These are phyloP conservation scores for Sphaerulina musiva DNA, from an alignment of 2,329 filamentous ascomycete genomes.

Conservation along the genomic window DNA sequence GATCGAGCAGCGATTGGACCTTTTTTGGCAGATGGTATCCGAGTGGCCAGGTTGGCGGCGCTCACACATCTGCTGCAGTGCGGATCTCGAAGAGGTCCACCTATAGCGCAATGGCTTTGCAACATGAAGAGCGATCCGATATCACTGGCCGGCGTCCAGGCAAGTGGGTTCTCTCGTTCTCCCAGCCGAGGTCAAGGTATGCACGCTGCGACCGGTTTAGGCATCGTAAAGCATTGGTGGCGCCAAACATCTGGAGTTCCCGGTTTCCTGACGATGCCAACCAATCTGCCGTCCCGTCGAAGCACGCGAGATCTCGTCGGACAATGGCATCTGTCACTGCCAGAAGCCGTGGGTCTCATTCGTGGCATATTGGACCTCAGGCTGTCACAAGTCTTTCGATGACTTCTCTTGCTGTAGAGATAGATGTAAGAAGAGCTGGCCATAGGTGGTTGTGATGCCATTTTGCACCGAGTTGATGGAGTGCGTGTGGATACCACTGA, in stretches of 20 bases:
- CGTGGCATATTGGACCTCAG: constrained; percentile 6
- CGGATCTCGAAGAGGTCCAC: constrained; percentile 11
- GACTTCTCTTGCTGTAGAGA: background rate
- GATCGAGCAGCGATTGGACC: constrained; percentile 27
- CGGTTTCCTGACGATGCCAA: constrained; percentile 13
- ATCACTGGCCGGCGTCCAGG: constrained; percentile 10
- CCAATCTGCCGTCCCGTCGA: constrained; percentile 13
- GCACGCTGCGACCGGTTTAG: constrained; percentile 14
- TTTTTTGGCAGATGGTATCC: constrained; percentile 15
- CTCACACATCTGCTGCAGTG: constrained; percentile 5
- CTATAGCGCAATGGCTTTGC: constrained; percentile 11
- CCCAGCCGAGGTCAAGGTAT: constrained; percentile 18
- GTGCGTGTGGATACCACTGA: constrained; percentile 12
- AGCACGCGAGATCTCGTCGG: constrained; percentile 18
- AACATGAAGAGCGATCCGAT: constrained; percentile 9
- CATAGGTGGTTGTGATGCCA: constrained; percentile 15
- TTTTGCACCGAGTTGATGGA: constrained; percentile 18
- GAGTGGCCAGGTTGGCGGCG: constrained; percentile 11
- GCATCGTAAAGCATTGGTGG: constrained; percentile 13
- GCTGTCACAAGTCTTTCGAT: background rate
- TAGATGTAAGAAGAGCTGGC: constrained; percentile 5
- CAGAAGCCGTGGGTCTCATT: constrained; percentile 8
- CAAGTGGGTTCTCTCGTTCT: constrained; percentile 7
- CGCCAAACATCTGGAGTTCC: constrained; percentile 6
- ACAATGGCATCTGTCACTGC: constrained; percentile 20